Conservation (phyloP, 441 rosid species). For the Pelargonium citronellum region DNA sequence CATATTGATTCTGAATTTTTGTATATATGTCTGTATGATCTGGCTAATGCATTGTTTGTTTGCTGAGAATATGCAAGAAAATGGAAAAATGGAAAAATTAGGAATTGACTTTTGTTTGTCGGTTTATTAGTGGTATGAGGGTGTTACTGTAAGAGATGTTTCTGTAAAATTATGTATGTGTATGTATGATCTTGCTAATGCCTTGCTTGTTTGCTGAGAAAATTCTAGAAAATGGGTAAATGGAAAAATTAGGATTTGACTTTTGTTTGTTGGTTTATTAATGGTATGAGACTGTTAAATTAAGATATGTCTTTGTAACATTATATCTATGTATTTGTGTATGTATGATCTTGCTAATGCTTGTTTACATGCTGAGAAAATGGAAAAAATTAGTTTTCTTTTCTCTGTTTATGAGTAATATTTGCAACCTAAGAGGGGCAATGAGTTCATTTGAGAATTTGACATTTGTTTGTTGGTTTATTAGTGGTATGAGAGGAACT, state of each 20-base stretch:
- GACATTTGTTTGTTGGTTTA: constrained; percentile 19
- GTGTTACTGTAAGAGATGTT: background rate
- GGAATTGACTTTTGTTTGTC: background rate
- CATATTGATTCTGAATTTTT: constrained; percentile 3
- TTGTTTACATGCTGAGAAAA: background rate
- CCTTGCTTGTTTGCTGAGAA: background rate
- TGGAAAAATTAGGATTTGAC: too few relatives aligned
- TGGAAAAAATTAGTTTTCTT: background rate
- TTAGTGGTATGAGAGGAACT: constrained; percentile 78
- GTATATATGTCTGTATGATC: background rate
- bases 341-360: background rate
- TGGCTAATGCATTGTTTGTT: background rate
- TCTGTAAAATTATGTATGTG: background rate
- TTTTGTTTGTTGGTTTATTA: too few relatives aligned
- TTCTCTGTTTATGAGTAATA: background rate
- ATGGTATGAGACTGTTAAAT: too few relatives aligned
- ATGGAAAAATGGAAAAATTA: constrained; percentile 1
- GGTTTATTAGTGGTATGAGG: background rate
- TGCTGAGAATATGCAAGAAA: background rate
- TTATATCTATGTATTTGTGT: too few relatives aligned
- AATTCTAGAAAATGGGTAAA: background rate
- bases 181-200: background rate
- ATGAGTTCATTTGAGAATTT: background rate
- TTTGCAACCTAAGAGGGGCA: too few relatives aligned
- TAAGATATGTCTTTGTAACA: too few relatives aligned